Evolutionary conservation across 2,329 filamentous ascomycete genomes (phyloP).

Genomic region (Lasiodiplodia citricola): DNA sequence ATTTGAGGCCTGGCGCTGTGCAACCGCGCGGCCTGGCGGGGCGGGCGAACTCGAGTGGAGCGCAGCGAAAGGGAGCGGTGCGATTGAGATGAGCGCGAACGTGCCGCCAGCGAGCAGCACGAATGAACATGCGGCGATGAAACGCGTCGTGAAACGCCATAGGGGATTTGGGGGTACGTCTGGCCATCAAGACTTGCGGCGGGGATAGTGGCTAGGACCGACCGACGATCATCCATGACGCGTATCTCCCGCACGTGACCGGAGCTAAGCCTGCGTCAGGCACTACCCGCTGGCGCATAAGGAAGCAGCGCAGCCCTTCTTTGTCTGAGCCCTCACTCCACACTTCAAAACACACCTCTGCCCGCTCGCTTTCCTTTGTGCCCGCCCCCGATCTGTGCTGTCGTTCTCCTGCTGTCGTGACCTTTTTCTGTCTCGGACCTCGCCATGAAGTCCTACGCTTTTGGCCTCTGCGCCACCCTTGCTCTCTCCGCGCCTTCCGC

Average conservation of each 20-base stretch:
- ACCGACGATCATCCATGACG: constrained; percentile 19
- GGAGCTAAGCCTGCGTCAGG: constrained; percentile 14
- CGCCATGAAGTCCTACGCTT: constrained; percentile 39
- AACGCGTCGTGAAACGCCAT: constrained; percentile 12
- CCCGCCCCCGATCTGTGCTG: constrained; percentile 26
- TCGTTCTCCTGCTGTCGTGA: constrained; percentile 25
- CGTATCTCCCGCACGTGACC: constrained; percentile 12
- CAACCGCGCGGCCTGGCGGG: constrained; percentile 15
- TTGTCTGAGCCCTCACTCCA: constrained; percentile 20
- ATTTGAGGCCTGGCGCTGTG: background rate
- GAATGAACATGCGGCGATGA: constrained; percentile 1
- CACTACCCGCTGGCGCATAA: constrained; percentile 10
- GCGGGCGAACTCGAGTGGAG: background rate
- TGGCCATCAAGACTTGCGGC: constrained; percentile 1
- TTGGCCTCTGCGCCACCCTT: constrained; percentile 42
- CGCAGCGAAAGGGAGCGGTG: background rate
- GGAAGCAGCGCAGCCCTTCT: constrained; percentile 6
- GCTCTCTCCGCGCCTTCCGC: constrained; percentile 38
- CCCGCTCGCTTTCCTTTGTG: constrained; percentile 26
- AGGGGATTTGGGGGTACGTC: background rate
- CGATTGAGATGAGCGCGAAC: background rate
- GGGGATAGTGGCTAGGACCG: background rate
- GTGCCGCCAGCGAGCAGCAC: background rate
- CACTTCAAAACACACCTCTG: constrained; percentile 3
- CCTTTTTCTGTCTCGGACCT: constrained; percentile 16